Base-by-base conservation (phyloP, 495 filamentous ascomycete genomes). In the Daldinia caldariorum region DNA sequence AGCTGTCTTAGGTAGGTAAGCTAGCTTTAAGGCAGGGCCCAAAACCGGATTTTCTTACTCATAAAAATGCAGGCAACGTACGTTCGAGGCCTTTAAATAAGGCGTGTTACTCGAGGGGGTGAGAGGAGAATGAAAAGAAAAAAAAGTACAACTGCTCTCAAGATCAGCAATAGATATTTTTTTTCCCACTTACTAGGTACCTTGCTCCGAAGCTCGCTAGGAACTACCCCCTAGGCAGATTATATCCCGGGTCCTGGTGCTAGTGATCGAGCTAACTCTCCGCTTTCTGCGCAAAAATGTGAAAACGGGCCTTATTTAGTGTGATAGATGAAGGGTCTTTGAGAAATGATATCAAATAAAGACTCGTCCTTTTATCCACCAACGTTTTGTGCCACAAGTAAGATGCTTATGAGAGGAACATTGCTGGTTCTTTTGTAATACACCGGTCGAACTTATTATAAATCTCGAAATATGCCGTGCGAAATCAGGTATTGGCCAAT, bases 11-110 rank as follows among this genome's bases (percentile, higher is more conserved):
- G 51, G n/a, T 63, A 57, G 2, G 2, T 26, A 26, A 57, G 2
- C 34, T 26, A 26, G 50, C 14, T 58, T 57, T 34, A 26, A 53
- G 39, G 60, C 22, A 56, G 37, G 41, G 34, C 64, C 64, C 50
- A 59, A 69, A 72, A 61, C 70, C 64, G 61, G 65, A 61, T 68
- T 72, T 72, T 51, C 20, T 22, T 53, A 32, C 49, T 37, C 45
- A 50, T 26, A 61, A 47, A 41, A 45, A 43, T 53, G 58, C 31
- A 63, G 43, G 49, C 63, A 54, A 32, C 63, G 20, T 58, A 58
- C 8, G 32, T 39, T 61, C 49, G 47, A 57, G 59, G 53, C 43
- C 47, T 49, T 65, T 29, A 37, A 60, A 47, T 49, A 16, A 45
- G 34, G 60, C 35, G 55, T 45, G 61, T 64, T 49, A 67, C 57